These are phyloP conservation scores for Colletotrichum destructivum DNA, from an alignment of 2,329 filamentous ascomycete genomes.

Conservation along the genomic window DNA sequence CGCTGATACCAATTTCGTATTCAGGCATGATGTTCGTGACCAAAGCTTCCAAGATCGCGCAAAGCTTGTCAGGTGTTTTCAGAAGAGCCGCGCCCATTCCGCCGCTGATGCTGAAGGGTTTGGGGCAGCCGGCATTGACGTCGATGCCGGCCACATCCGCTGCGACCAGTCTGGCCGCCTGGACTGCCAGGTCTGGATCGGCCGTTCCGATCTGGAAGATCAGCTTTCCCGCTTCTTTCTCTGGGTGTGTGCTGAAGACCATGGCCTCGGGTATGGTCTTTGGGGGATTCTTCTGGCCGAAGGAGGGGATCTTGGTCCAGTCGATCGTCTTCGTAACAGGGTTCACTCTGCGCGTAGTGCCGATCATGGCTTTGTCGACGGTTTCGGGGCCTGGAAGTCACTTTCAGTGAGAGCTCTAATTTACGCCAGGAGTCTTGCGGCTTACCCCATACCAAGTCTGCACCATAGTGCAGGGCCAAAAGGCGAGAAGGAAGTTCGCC, in stretches of 20 bases:
- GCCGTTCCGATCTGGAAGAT: constrained; percentile 96
- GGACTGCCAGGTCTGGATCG: constrained; percentile 84
- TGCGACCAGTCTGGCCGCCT: constrained; percentile 87
- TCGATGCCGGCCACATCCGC: constrained; percentile 94
- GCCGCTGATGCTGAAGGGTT: constrained; percentile 92
- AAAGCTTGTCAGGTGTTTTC: constrained; percentile 85
- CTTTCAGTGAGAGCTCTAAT: constrained; percentile 20
- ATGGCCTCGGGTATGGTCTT: constrained; percentile 74
- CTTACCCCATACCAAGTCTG: constrained; percentile 94
- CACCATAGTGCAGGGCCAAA: constrained; percentile 92
- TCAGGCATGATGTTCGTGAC: constrained; percentile 83
- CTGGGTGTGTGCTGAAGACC: constrained; percentile 88
- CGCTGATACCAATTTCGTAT: constrained; percentile 92
- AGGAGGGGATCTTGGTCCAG: constrained; percentile 83
- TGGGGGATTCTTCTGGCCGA: constrained; percentile 72
- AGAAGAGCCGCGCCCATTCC: constrained; percentile 97
- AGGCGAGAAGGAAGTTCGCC: constrained; percentile 94
- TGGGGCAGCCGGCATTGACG: constrained; percentile 98
- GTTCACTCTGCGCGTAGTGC: constrained; percentile 84
- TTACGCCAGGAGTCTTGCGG: constrained; percentile 37
- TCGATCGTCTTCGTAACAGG: constrained; percentile 84
- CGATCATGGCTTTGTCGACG: constrained; percentile 92
- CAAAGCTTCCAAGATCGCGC: constrained; percentile 85
- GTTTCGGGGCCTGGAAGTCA: constrained; percentile 83
- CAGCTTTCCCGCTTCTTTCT: constrained; percentile 79